Evolutionary conservation across 306 rosid genomes (phyloP).

Genomic region (Oxytropis ochrocephala): DNA sequence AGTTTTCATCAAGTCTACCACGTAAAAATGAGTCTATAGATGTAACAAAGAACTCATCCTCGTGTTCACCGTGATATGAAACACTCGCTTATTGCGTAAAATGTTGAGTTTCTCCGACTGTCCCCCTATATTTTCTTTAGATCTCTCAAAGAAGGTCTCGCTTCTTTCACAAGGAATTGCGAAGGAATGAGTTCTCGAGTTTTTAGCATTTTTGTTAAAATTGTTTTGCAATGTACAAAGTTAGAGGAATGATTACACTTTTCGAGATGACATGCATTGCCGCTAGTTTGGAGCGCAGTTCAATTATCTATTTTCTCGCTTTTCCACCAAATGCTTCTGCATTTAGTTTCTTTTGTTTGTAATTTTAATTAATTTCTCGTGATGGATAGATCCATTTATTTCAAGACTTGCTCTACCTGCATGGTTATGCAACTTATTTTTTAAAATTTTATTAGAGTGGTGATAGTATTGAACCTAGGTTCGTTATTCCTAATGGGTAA

Average conservation of each 20-base stretch:
- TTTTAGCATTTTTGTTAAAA: background rate
- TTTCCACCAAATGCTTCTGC: background rate
- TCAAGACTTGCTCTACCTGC: conserved; percentile 5
- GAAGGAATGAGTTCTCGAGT: background rate
- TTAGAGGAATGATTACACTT: conserved; percentile 81
- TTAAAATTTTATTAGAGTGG: background rate
- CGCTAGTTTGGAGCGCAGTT: conserved; percentile 98
- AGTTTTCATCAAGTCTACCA: background rate
- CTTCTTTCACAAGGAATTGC: background rate
- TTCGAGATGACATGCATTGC: conserved; percentile 92
- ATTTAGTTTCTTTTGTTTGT: no score
- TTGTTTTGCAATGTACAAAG: conserved; percentile 33
- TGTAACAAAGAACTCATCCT: background rate
- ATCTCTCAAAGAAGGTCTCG: background rate
- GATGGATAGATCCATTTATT: no score
- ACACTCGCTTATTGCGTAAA: background rate
- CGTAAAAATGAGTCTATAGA: no score
- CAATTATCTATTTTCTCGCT: background rate
- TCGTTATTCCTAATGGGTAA: no score
- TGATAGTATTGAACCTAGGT: background rate
- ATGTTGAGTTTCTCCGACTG: background rate
- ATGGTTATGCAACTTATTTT: background rate
- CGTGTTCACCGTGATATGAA: background rate
- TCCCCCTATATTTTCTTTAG: background rate
- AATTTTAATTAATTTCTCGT: no score